These are phyloP conservation scores for Beta macrorhiza DNA, from an alignment of 179 eudicot genomes.

Conservation along the genomic window DNA sequence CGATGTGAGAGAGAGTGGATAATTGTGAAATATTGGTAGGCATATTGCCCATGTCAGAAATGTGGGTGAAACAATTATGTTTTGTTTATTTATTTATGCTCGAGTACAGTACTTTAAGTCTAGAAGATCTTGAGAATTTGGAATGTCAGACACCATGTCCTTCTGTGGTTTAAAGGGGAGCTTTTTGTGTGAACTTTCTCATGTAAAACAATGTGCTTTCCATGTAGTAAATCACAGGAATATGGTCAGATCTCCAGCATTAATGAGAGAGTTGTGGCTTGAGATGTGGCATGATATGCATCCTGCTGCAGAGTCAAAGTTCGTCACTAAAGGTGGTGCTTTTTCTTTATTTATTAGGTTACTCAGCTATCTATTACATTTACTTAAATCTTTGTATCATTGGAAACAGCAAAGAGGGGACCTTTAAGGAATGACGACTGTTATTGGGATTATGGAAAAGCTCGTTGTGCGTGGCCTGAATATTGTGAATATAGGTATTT, in stretches of 20 bases:
- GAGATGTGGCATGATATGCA: slow-evolving; percentile 98
- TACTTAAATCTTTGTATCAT: slow-evolving; percentile 11
- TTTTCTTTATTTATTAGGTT: slow-evolving; percentile 9
- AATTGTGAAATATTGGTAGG: background rate
- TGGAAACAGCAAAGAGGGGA: slow-evolving; percentile 67
- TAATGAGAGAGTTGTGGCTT: slow-evolving; percentile 98
- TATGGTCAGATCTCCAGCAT: slow-evolving; percentile 76
- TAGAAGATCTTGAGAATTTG: background rate
- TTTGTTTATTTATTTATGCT: background rate
- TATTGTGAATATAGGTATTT: slow-evolving; percentile 90
- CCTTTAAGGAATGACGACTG: slow-evolving; percentile 92
- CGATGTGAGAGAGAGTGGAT: background rate
- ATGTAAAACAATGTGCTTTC: slow-evolving; percentile 22
- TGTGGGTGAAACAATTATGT: background rate
- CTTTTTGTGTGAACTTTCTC: slow-evolving; percentile 2
- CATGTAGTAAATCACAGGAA: slow-evolving; percentile 89
- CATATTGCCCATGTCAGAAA: background rate
- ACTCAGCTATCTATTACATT: background rate
- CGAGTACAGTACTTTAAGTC: background rate
- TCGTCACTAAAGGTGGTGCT: slow-evolving; percentile 75
- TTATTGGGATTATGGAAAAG: slow-evolving; percentile 97
- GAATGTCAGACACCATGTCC: background rate
- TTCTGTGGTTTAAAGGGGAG: background rate
- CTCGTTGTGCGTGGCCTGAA: slow-evolving; percentile 95
- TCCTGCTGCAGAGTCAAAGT: slow-evolving; percentile 68